Base-by-base conservation (phyloP, 805 yeast species). In the Kregervanrija pseudodelftensis region DNA sequence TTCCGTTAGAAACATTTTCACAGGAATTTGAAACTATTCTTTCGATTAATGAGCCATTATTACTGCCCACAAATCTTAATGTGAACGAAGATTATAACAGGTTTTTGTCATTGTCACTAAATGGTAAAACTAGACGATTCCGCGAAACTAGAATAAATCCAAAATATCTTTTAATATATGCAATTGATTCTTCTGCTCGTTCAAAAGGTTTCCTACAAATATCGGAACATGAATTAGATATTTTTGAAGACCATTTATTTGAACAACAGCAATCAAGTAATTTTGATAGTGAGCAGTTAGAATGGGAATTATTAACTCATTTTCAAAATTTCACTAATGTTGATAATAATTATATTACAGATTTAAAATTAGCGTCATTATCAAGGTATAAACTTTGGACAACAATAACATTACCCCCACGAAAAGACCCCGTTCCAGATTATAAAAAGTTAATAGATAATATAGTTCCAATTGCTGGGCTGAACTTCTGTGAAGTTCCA, bases 351-450 rank as follows among this genome's bases (percentile, higher is more conserved):
- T 46, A 45, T 13, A 17, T 46, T 5, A 30, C 44, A 4, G 33
- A 40, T 5, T 42, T 63, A n/a, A 66, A 62, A 39, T 53, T 76
- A 14, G 73, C 76, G 2, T 58, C 65, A 7, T 42, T 66, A 13
- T 67, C 76, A 3, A 61, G 79, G 42, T 72, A 70, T 42, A 72
- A 74, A 51, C 56, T 77, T 33, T 77, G 82, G 80, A 64, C 70
- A 40, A 65, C 67, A 34, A 76, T 77, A 4, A 67, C 77, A 2
- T 59, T 79, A 22, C 71, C 72, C 3, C 81, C 83, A 17, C 61
- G 82, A 42, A 43, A 49, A 1, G 83, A 78, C 40, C 33, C 38
- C 3, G 37, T 50, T 3, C 53, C 53, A 9, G 22, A 36, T 14
- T 32, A 36, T 3, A 30, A 33, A n/a, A 37, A 36, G n/a, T 14